A percentile compares a stretch with the other conserved stretches of the same genome.
Evolutionary conservation across 169 alveolate genomes (phyloP).

Genomic region (Plasmodium vivax): DNA sequence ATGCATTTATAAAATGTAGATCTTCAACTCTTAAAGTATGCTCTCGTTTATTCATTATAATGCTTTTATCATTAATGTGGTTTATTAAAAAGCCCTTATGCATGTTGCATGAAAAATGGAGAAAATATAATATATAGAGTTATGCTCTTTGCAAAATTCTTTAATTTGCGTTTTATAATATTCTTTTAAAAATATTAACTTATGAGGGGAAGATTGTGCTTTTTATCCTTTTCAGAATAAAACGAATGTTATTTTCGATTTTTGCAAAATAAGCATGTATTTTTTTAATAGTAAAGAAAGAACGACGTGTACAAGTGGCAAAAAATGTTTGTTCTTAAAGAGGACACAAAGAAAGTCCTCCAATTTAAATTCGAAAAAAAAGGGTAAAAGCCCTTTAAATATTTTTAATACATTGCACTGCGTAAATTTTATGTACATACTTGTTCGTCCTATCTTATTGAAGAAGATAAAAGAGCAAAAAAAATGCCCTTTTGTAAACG

Average conservation of each 20-base stretch:
- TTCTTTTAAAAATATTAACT: background rate
- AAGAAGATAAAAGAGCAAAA: background rate
- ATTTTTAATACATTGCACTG: background rate
- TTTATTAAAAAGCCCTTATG: background rate
- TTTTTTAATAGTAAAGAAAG: background rate
- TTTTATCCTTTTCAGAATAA: background rate
- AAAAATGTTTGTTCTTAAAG: background rate
- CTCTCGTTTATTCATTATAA: conserved; percentile 5
- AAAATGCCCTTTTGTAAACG: background rate
- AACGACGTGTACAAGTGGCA: background rate
- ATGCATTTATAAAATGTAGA: background rate
- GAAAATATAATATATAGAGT: background rate
- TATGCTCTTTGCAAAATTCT: background rate
- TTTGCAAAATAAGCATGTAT: background rate
- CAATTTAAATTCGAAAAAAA: background rate
- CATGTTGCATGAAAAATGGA: background rate
- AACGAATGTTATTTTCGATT: background rate
- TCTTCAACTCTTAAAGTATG: background rate
- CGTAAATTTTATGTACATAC: background rate
- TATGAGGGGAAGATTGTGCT: background rate
- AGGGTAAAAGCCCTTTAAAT: background rate
- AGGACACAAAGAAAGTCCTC: background rate
- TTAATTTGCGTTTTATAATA: background rate
- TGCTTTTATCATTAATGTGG: background rate
- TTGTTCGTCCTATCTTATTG: background rate